Base-by-base conservation (phyloP, 2,329 filamentous ascomycete genomes). In the Verticillium zaregamsianum region DNA sequence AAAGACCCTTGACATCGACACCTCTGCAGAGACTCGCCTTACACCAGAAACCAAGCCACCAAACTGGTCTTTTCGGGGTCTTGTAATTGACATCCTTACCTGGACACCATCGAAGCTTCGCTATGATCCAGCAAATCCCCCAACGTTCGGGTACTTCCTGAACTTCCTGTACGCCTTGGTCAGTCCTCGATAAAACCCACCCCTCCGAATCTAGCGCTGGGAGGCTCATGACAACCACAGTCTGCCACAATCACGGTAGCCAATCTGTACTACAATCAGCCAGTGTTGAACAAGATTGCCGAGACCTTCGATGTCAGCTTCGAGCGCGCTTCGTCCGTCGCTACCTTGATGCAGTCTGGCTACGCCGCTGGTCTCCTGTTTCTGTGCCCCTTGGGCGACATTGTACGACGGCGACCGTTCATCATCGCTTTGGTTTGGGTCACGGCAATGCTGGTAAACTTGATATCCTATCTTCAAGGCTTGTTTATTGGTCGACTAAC, bases 261-360 rank as follows among this genome's bases (percentile, higher is more conserved):
- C 20, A 93, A 93, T 67, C 78, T 94, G 3, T 94, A 94, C 76
- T 93, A 94, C 74, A 91, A 85, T 63, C 90, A 93, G 68, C 90
- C 91, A 0, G 90, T 94, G 56, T 77, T 94, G 28, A 92, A 93
- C 69, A 85, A 90, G 58, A 81, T 95, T 49, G 90, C 91, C 0
- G 72, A 80, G 11, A 88, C 90, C 17, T 94, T 95, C 69, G 69
- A 82, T 59, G 88, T 94, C 57, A 82, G 81, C 9, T 89, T 92
- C 68, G 90, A 92, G 68, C 79, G 82, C 60, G 86, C 90, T 0
- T 83, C 83, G 1, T 75, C 80, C 49, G 86, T 94, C 28, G 90
- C 91, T 1, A 94, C 91, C 0, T 77, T 93, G 54, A 87, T 90
- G 73, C 92, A 95, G 72, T 89, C 90, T 2, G 91, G 91, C 1